Percentiles rank a stretch among this genome's conserved stretches.
Evolutionary conservation across 331 rosid genomes (phyloP).

Genomic region (Telfairia occidentalis): DNA sequence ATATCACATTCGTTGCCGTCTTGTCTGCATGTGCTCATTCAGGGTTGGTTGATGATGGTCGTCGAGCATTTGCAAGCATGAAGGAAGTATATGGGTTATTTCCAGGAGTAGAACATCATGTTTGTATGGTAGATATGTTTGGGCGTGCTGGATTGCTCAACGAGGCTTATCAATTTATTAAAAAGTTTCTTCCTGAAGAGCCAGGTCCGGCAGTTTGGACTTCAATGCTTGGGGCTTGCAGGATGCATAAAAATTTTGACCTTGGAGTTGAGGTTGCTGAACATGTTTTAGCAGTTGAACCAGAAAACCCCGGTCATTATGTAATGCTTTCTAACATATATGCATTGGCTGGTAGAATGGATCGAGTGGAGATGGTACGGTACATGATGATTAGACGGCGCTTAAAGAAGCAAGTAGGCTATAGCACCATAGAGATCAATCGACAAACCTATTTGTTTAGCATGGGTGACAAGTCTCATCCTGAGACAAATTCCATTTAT

Average conservation of each 20-base stretch:
- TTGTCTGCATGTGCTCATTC: slow-evolving; percentile 89
- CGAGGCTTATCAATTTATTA: slow-evolving; percentile 51
- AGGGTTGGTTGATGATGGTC: slow-evolving; percentile 63
- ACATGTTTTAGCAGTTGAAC: slow-evolving; percentile 55
- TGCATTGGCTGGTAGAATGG: slow-evolving; percentile 71
- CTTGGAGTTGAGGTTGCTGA: slow-evolving; percentile 68
- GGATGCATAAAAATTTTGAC: slow-evolving; percentile 43
- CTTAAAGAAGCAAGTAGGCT: slow-evolving; percentile 70
- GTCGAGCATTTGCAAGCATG: slow-evolving; percentile 47
- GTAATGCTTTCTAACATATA: slow-evolving; percentile 79
- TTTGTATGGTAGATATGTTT: slow-evolving; percentile 81
- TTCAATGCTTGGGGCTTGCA: slow-evolving; percentile 64
- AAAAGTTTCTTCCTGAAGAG: slow-evolving; percentile 25
- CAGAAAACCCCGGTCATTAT: slow-evolving; percentile 83
- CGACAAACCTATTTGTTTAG: slow-evolving; percentile 45
- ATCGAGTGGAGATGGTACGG: slow-evolving; percentile 57
- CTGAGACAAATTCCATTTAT: slow-evolving; percentile 39
- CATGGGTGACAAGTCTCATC: slow-evolving; percentile 76
- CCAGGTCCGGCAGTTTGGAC: slow-evolving; percentile 67
- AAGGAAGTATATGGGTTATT: slow-evolving; percentile 41
- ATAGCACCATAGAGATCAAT: slow-evolving; percentile 59
- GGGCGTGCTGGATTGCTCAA: slow-evolving; percentile 82
- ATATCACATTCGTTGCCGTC: slow-evolving; percentile 60
- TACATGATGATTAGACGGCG: slow-evolving; percentile 54
- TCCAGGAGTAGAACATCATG: slow-evolving; percentile 81